Base-by-base conservation (phyloP, 768 basidiomycete species). In the Sistotremastrum suecicum region DNA sequence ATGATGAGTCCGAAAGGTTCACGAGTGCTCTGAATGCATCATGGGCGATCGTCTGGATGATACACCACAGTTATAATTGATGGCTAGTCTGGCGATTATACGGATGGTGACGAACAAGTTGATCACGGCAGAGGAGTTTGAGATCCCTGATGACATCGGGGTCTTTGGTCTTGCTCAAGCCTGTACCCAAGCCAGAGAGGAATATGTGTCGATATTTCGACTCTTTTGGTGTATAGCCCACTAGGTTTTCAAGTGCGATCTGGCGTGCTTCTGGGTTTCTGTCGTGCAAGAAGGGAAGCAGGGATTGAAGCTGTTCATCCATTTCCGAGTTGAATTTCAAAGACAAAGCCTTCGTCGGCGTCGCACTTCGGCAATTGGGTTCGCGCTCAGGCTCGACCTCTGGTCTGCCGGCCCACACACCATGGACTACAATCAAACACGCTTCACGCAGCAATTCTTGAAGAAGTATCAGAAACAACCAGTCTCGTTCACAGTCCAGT, bases 1-100 rank as follows among this genome's bases (percentile, higher is more conserved):
- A 61, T 5, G 83, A 69, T 32, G 83, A 83, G 63, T 92, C 91
- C 3, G 90, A 86, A 34, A 98, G 72, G 64, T 98, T 98, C 59
- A 97, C 80, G 42, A 98, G 70, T 2, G 91, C 90, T 50, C 86
- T 78, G 60, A 97, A 84, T 3, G 94, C 94, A 67, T 95, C 91
- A 54, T 97, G 94, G 1, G 94, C 87, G 43, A 89, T 76, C 47
- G 79, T 76, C 89, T 95, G 54, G 34, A 31, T 37, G 44, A 31
- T 43, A 37, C 32, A 34, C 34, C 36, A 10, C 10, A 36, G 20
- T 44, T 28, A 49, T 52, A 44, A 56, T 47, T 59, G 41, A 56
- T 50, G 41, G 37, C 31, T 12, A 20, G 20, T 20, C 34, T 10
- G 31, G 3, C 39, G 34, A 46, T 32, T 37, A 37, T 49, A 30